Evolutionary conservation across 2,329 filamentous ascomycete species (phyloP), one percentile per base, ranked within the genome.

Genomic region (Polytolypa hystricis): DNA sequence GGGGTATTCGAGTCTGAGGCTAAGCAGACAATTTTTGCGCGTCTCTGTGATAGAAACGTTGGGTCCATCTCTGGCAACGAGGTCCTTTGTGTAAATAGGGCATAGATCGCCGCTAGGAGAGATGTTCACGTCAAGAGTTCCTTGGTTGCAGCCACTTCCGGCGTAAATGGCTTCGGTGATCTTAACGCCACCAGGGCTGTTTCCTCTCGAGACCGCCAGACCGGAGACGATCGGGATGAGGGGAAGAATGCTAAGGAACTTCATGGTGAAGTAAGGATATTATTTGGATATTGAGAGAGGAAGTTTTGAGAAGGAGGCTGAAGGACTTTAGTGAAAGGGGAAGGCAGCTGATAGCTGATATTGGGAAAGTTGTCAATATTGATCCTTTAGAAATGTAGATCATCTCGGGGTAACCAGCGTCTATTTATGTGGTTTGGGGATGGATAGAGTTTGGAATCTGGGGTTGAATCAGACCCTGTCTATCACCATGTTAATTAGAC

Each of bases 11-110:
- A 42, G 37, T 25, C 35, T 31, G 7, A 42, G 37, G 40, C 37
- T 42, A 18, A 42, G 12, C 26, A 40, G 40, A 33, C 40, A 42
- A 21, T 40, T 40, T 26, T 33, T 37, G 37, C 40, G 40, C 15
- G 15, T 35, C 11, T 40, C 40, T 12, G 23, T 28, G 12, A 36
- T 19, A 10, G 6, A 9, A 17, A 36, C 21, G 11, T 36, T 36
- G 19, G 40, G 37, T 11, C 40, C 40, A 21, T 23, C 21, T 7
- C 26, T 20, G 25, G 40, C 40, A 5, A 32, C 30, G 20, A 35
- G 12, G 15, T 35, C 35, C 33, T 30, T 42, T 34, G 37, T 42
- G 37, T 27, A 30, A 36, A 42, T 21, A 17, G 40, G 38, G 18
- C 38, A 26, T 7, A 34, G 39, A 18, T 30, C 31, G 21, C 40